Evolutionary conservation across 2,329 filamentous ascomycete species (phyloP), one percentile per base, ranked within the genome.

Genomic region (Penicillium decumbens): DNA sequence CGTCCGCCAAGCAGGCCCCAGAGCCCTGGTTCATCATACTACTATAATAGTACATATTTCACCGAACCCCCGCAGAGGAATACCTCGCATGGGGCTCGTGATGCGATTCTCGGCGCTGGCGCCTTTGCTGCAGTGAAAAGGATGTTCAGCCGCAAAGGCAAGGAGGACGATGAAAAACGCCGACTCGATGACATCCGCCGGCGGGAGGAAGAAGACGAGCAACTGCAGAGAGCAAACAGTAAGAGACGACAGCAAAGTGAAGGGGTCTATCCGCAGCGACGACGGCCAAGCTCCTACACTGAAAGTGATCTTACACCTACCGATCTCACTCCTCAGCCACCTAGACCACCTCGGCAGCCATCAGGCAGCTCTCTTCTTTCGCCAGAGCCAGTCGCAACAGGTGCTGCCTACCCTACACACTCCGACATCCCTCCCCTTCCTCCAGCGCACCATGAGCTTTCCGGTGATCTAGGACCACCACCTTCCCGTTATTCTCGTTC

Each of bases 41-140:
- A 67, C 45, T 72, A 75, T 54, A 67, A 68, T 29, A 67, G 69
- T 41, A 70, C 65, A 23, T 75, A 71, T 47, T 59, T 64, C 30
- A 71, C 72, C 1, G 66, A 69, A 10, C 74, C 75, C 2, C 73
- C 75, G 6, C 71, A 76, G 48, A 70, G 73, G 45, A 65, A 62
- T 60, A 47, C 72, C 46, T 68, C 72, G 10, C 77, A 79, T 54
- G 76, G 76, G 0, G 68, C 77, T n/a, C 78, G 76, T 20, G 81
- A 85, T 43, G 83, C 80, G 7, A 76, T 83, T 1, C 69, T 88
- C 24, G 85, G 85, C 1, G 73, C 86, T 29, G 87, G 85, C 7
- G 87, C 85, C 74, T 72, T 90, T 41, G 80, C 81, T 6, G 71
- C 72, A 4, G 45, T 77, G 28, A 70, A 70, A 38, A 84, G 80